Conservation (phyloP, 164 flowering plant genomes). For the Vitis vinifera region ASM3070453v1 NC_081812.1:19614001-19614500, state of each 20-base stretch:
- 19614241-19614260: not conserved
- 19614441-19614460: constrained; percentile 74
- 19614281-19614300: constrained; percentile 77
- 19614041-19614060: constrained; percentile 82
- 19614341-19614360: constrained; percentile 67
- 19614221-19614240: constrained; percentile 5
- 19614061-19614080: constrained; percentile 89
- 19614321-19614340: constrained; percentile 94
- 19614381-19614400: not conserved
- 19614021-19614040: constrained; percentile 20
- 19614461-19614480: constrained; percentile 74
- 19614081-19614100: constrained; percentile 80
- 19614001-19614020: not conserved
- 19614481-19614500: constrained; percentile 40
- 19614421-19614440: constrained; percentile 71
- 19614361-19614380: not conserved
- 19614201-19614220: constrained; percentile 58
- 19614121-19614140: constrained; percentile 56
- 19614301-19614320: constrained; percentile 92
- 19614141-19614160: constrained; percentile 58
- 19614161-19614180: constrained; percentile 86
- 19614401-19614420: constrained; percentile 23
- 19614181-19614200: constrained; percentile 94
- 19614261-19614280: not conserved
- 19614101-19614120: constrained; percentile 78